A percentile compares a stretch with the other conserved stretches of the same genome.
These are phyloP conservation scores for Tylopilus balloui DNA, from an alignment of 768 basidiomycete species.

Conservation along the genomic window DNA sequence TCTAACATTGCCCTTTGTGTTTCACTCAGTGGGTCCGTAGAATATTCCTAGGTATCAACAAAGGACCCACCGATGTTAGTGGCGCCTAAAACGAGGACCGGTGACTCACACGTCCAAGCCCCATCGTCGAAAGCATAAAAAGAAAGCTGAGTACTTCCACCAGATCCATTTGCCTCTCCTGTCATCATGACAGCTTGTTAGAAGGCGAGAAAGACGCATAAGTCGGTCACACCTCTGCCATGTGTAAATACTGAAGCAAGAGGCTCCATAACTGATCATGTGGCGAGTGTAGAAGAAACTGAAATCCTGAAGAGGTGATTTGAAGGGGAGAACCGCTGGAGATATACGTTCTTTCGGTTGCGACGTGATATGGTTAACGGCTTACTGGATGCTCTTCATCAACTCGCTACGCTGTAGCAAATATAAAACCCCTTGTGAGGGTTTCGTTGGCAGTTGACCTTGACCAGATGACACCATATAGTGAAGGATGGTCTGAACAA, in stretches of 20 bases:
- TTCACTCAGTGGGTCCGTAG: slow-evolving; percentile 70
- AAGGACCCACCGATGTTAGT: background rate
- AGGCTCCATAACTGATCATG: slow-evolving; percentile 96
- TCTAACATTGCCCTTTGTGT: slow-evolving; percentile 85
- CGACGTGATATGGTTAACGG: slow-evolving; percentile 1
- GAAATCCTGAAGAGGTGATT: slow-evolving; percentile 94
- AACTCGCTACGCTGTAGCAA: slow-evolving; percentile 81
- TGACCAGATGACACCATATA: slow-evolving; percentile 95
- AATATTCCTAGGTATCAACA: slow-evolving; percentile 68
- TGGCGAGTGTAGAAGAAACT: slow-evolving; percentile 91
- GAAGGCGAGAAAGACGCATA: slow-evolving; percentile 3
- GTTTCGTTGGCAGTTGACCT: slow-evolving; percentile 68
- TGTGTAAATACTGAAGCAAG: slow-evolving; percentile 81
- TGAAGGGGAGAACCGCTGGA: slow-evolving; percentile 53
- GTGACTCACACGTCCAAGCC: slow-evolving; percentile 73
- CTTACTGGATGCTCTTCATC: slow-evolving; percentile 72
- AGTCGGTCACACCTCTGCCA: slow-evolving; percentile 61
- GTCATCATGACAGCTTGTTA: slow-evolving; percentile 15
- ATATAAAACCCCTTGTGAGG: slow-evolving; percentile 79
- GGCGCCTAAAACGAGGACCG: background rate
- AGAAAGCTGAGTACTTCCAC: slow-evolving; percentile 92
- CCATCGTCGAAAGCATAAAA: slow-evolving; percentile 97
- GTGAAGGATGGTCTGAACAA: slow-evolving; percentile 81
- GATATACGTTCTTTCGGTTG: background rate
- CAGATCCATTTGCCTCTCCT: slow-evolving; percentile 88